phyloP scores from a whole-genome alignment of 176 grass and related monocot species.

The Hsuehochloa calcarea region DNA sequence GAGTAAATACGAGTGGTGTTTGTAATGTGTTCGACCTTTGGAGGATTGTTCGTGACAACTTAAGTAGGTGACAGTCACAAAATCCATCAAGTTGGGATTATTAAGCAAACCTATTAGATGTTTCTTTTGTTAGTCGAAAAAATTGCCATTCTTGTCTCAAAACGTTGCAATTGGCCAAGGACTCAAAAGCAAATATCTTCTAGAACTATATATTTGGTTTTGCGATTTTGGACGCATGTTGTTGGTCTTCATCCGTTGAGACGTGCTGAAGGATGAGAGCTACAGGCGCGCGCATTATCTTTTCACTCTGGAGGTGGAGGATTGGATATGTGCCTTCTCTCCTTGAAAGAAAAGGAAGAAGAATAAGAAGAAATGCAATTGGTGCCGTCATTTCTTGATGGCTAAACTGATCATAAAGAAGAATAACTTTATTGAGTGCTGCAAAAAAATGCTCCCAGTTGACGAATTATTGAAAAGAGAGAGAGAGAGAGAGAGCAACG shows the following conservation, averaged over 20 bases:
- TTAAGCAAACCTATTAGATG: background rate
- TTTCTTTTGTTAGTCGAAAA: background rate
- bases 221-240: background rate
- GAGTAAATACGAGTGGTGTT: background rate
- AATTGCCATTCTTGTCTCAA: background rate
- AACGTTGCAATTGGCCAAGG: background rate
- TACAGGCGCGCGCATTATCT: background rate
- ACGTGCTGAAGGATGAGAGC: background rate
- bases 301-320: background rate
- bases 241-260: background rate
- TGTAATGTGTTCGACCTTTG: too few relatives aligned
- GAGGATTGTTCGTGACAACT: background rate
- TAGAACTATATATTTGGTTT: background rate
- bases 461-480: slow-evolving; percentile 19
- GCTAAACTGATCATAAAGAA: background rate
- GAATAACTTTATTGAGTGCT: slow-evolving; percentile 25
- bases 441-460: background rate
- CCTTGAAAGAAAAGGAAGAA: background rate
- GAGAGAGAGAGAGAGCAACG: too few relatives aligned
- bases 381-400: background rate
- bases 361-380: background rate
- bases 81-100: background rate
- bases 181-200: background rate
- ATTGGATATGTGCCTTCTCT: background rate
- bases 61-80: background rate